These are phyloP conservation scores for Paraphoma chrysanthemicola DNA, from an alignment of 2,329 filamentous ascomycete genomes.

Conservation along the genomic window DNA sequence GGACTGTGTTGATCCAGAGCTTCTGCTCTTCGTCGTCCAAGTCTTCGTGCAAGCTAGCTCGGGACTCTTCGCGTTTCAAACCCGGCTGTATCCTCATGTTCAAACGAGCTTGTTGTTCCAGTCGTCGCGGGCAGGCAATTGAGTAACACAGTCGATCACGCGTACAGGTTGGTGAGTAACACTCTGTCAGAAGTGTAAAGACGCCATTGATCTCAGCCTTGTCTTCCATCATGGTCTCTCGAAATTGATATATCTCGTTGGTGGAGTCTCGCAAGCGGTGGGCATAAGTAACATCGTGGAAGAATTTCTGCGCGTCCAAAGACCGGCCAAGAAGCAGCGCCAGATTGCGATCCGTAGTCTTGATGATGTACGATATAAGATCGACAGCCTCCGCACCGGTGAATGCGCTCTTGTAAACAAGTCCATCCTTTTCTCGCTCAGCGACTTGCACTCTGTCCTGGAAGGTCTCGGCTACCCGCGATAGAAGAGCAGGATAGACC, in stretches of 20 bases:
- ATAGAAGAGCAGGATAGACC: slow-evolving; percentile 92
- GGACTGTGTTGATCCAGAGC: slow-evolving; percentile 98
- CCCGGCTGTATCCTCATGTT: slow-evolving; percentile 94
- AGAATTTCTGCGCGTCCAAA: slow-evolving; percentile 97
- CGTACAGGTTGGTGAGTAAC: slow-evolving; percentile 97
- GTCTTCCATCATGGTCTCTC: slow-evolving; percentile 88
- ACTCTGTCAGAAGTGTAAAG: slow-evolving; percentile 94
- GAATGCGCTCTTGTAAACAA: slow-evolving; percentile 97
- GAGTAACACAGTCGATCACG: slow-evolving; percentile 96
- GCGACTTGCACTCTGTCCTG: slow-evolving; percentile 84
- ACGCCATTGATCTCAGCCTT: slow-evolving; percentile 90
- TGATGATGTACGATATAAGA: slow-evolving; percentile 93
- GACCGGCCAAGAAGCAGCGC: slow-evolving; percentile 89
- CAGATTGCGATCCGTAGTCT: slow-evolving; percentile 93
- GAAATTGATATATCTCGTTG: slow-evolving; percentile 95
- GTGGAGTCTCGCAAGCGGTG: slow-evolving; percentile 93
- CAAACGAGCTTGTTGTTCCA: slow-evolving; percentile 93
- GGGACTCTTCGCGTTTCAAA: slow-evolving; percentile 74
- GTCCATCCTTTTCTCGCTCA: slow-evolving; percentile 93
- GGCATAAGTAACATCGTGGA: slow-evolving; percentile 98
- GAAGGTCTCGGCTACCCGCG: slow-evolving; percentile 92
- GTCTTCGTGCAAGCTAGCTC: slow-evolving; percentile 80
- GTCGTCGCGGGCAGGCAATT: slow-evolving; percentile 89
- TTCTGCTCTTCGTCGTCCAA: slow-evolving; percentile 95
- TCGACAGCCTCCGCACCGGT: slow-evolving; percentile 96